Conservation (phyloP, 1,284 basidiomycete species). For the Coniferiporia sulphurascens region DNA sequence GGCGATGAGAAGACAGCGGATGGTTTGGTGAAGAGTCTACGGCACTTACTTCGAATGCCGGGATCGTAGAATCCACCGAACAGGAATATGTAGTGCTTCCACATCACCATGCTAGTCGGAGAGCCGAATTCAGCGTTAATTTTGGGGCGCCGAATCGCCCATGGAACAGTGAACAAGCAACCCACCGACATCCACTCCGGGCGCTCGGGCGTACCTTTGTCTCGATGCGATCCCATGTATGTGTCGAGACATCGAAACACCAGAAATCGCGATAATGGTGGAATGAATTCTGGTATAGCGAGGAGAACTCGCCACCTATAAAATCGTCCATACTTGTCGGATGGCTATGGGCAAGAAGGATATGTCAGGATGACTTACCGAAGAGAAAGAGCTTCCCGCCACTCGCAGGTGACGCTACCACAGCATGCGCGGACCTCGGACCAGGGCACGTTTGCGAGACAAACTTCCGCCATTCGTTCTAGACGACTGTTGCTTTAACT, state of each 20-base stretch:
- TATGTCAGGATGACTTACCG: conserved; percentile 38
- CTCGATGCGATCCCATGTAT: conserved; percentile 88
- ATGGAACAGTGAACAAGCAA: neutral
- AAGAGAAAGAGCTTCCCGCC: conserved; percentile 86
- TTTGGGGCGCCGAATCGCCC: neutral
- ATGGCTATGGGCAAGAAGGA: too few relatives aligned
- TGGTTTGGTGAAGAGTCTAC: neutral
- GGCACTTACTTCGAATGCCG: conserved; percentile 59
- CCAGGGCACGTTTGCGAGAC: conserved; percentile 80
- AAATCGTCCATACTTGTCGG: too few relatives aligned
- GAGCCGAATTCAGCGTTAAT: neutral
- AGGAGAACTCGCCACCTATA: conserved; percentile 80
- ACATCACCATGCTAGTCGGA: conserved; percentile 72
- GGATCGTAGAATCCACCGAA: conserved; percentile 89
- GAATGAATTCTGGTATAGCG: conserved; percentile 81
- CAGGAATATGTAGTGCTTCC: conserved; percentile 84
- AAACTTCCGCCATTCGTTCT: conserved; percentile 86
- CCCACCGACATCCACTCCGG: conserved; percentile 78
- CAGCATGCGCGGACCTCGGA: conserved; percentile 80
- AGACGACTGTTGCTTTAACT: conserved; percentile 1
- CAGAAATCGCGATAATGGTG: conserved; percentile 90
- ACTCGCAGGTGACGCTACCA: conserved; percentile 64
- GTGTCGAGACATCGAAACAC: conserved; percentile 70
- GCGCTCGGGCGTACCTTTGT: conserved; percentile 78
- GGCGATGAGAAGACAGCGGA: conserved; percentile 6